phyloP scores from a whole-genome alignment of 345 rosid species.

The Physaria fendleri region DNA sequence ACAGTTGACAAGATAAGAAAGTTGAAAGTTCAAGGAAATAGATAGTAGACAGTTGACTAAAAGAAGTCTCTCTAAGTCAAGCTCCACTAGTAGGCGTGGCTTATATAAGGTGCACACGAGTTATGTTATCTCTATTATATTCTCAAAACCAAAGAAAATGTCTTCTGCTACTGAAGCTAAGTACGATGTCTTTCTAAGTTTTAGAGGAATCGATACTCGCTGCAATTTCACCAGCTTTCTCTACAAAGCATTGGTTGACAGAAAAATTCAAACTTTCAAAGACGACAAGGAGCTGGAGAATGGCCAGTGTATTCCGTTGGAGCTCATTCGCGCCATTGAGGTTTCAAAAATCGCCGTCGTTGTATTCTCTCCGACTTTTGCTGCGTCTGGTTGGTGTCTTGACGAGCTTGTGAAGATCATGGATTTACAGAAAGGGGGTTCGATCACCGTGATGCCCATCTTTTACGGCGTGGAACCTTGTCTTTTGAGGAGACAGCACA shows the following conservation, averaged over 20 bases:
- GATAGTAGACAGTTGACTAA: neutral
- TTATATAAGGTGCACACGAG: neutral
- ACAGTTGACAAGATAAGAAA: too few relatives aligned
- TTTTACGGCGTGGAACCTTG: conserved; percentile 28
- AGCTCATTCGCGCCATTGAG: conserved; percentile 20
- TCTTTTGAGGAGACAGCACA: conserved; percentile 7
- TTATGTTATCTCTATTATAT: neutral
- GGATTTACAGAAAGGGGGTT: neutral
- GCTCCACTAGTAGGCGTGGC: neutral
- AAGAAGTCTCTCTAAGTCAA: neutral
- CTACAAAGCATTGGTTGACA: conserved; percentile 5
- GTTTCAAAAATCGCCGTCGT: conserved; percentile 20
- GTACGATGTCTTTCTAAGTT: conserved; percentile 27
- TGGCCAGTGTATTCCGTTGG: conserved; percentile 18
- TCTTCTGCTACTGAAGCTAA: neutral
- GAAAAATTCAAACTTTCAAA: conserved; percentile 10
- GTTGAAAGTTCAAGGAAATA: neutral
- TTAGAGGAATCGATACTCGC: conserved; percentile 32
- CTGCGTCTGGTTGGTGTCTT: conserved; percentile 29
- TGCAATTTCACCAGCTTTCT: conserved; percentile 18
- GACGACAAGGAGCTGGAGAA: conserved; percentile 19
- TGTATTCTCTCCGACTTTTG: conserved; percentile 16
- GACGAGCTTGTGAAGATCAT: conserved; percentile 22
- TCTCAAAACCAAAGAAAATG: neutral
- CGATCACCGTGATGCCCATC: conserved; percentile 21